Evolutionary conservation across 805 yeast genomes (phyloP), one percentile per base, ranked within the genome.

Genomic region (Nakazawaea laoshanensis): DNA sequence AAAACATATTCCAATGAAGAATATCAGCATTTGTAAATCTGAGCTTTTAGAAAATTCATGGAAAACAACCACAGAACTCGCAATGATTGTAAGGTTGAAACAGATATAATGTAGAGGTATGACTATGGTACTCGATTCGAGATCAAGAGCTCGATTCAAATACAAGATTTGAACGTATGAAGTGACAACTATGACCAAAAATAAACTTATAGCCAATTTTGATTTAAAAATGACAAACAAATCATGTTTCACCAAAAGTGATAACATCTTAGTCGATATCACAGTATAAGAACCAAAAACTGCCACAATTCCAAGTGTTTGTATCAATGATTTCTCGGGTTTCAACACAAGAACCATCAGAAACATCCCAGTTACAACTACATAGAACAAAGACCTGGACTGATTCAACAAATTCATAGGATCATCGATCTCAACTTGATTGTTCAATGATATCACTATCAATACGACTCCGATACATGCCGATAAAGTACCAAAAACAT

Each of bases 101-200:
- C 64, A 55, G 4, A 59, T 67, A 49, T 67, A 68, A 42, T 67
- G 73, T 24, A 66, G 55, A 0, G 75, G 74, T 7, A 69, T 63
- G 3, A 69, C 73, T 5, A 61, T 56, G 24, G 70, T 63, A 3
- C 69, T 61, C 12, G 59, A 59, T 33, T 61, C 66, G 10, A 49
- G 43, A 24, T 52, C 52, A 24, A 69, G 47, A 3, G 67, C 59
- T 12, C 55, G 51, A 39, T 59, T 57, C 10, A 69, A 45, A 20
- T 56, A 52, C 21, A 52, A 45, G 19, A 66, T 53, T 39, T 69
- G 72, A 24, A 61, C 42, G 2, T 57, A 46, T 0, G 70, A 67
- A 1, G 70, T 59, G n/a, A 52, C 35, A 1, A 55, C 42, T 5
- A 61, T 42, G 3, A 63, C 48, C 4, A 47, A 16, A 1, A 57